Percentiles rank a stretch among this genome's conserved stretches.
Conservation (phyloP, 257 asterid species). For the Verbena officinalis region DNA sequence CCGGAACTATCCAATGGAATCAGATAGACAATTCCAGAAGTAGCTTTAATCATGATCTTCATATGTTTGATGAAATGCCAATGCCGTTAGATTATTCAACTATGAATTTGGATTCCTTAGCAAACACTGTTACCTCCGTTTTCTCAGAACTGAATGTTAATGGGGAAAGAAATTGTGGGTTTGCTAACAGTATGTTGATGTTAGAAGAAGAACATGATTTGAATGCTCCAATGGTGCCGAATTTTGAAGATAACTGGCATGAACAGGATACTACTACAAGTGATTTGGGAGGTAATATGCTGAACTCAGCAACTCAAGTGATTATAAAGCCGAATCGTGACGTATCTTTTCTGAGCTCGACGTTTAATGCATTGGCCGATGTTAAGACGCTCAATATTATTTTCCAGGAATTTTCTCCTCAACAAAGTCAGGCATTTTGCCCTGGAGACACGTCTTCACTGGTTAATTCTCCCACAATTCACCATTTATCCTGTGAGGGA, state of each 20-base stretch:
- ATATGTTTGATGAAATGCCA: not conserved
- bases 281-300: not conserved
- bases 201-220: not conserved
- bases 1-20: constrained; percentile 17
- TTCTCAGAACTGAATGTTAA: not conserved
- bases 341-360: not conserved
- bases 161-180: not conserved
- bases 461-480: not conserved
- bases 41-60: not conserved
- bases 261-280: too few relatives aligned
- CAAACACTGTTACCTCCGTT: not conserved
- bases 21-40: not conserved
- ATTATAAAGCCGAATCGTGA: not conserved
- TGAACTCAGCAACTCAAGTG: not conserved
- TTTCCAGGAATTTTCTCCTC: not conserved
- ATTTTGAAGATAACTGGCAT: not conserved
- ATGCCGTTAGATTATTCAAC: not conserved
- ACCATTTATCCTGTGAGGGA: not conserved
- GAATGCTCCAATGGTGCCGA: not conserved
- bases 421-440: not conserved
- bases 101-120: not conserved
- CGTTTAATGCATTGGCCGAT: not conserved
- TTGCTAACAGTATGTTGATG: not conserved
- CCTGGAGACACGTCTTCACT: not conserved
- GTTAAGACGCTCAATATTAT: not conserved